These are phyloP conservation scores for Malus orientalis DNA, from an alignment of 306 rosid species.

Conservation along the genomic window DNA sequence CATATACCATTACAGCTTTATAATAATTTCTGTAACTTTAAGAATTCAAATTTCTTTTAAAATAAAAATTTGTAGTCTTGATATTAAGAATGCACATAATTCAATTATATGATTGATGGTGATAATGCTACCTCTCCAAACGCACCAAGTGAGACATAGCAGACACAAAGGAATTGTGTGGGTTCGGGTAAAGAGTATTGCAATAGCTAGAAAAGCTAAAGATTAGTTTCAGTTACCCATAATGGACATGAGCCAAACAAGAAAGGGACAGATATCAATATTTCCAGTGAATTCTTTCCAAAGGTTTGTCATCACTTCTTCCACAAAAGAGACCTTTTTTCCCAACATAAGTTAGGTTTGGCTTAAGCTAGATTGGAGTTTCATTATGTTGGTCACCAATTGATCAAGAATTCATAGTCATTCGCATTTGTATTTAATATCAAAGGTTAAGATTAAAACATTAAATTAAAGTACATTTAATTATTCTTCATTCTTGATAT, in stretches of 20 bases:
- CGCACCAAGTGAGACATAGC: not conserved
- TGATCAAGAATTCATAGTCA: not conserved
- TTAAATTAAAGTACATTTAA: no score
- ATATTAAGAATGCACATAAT: not conserved
- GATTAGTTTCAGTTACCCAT: conserved; percentile 3
- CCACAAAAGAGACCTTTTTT: not conserved
- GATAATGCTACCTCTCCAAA: not conserved
- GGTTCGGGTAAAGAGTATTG: not conserved
- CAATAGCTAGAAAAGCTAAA: conserved; percentile 19
- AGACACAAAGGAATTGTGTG: conserved; percentile 13
- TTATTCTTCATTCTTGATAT: no score
- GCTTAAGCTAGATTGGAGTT: not conserved
- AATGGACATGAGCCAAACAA: conserved; percentile 54
- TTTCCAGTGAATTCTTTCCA: conserved; percentile 36
- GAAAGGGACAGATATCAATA: conserved; percentile 47
- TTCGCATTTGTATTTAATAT: not conserved
- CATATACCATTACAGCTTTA: not conserved
- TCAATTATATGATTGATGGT: not conserved
- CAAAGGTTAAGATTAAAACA: not conserved
- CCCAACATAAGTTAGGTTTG: conserved; percentile 31
- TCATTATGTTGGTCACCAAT: not conserved
- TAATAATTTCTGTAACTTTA: not conserved
- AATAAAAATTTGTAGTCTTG: not conserved
- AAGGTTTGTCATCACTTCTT: conserved; percentile 56
- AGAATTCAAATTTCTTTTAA: not conserved